These are phyloP conservation scores for Aspergillus conjunctus DNA, from an alignment of 495 filamentous ascomycete species.

Conservation along the genomic window DNA sequence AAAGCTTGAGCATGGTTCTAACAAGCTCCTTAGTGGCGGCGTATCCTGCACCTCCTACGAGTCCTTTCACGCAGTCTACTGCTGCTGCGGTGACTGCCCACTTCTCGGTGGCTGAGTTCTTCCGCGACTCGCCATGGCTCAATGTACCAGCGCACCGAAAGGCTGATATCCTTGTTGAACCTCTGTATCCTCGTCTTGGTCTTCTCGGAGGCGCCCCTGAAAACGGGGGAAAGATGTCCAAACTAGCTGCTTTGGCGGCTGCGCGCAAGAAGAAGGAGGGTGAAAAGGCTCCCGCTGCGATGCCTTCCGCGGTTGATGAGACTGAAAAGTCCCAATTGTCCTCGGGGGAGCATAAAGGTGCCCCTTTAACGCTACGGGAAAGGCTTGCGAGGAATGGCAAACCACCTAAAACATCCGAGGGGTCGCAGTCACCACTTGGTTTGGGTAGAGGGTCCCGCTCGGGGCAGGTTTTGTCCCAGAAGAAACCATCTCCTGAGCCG, in stretches of 20 bases:
- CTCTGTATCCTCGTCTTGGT: slow-evolving; percentile 58
- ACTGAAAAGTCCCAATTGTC: slow-evolving; percentile 25
- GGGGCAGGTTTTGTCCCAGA: slow-evolving; percentile 22
- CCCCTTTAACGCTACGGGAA: slow-evolving; percentile 37
- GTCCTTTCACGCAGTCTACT: slow-evolving; percentile 20
- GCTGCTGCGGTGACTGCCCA: slow-evolving; percentile 14
- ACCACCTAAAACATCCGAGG: slow-evolving; percentile 34
- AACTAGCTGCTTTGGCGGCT: slow-evolving; percentile 86
- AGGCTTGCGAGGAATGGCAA: slow-evolving; percentile 41
- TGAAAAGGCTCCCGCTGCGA: slow-evolving; percentile 51
- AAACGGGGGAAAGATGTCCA: slow-evolving; percentile 71
- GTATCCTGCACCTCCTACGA: slow-evolving; percentile 33
- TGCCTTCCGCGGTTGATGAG: slow-evolving; percentile 15
- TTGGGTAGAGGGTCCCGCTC: slow-evolving; percentile 27
- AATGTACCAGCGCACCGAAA: slow-evolving; percentile 70
- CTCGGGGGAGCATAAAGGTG: slow-evolving; percentile 26
- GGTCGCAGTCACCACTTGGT: slow-evolving; percentile 26
- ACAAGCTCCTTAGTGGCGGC: slow-evolving; percentile 45
- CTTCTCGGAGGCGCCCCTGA: slow-evolving; percentile 75
- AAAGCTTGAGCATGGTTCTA: slow-evolving; percentile 45
- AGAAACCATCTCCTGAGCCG: slow-evolving; percentile 26
- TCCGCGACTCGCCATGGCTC: slow-evolving; percentile 84
- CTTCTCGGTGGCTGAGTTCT: slow-evolving; percentile 62
- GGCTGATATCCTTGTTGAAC: slow-evolving; percentile 65
- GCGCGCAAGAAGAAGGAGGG: slow-evolving; percentile 78